These are phyloP conservation scores for Clarireedia sp. DNA, from an alignment of 2,329 filamentous ascomycete genomes.

Conservation along the genomic window DNA sequence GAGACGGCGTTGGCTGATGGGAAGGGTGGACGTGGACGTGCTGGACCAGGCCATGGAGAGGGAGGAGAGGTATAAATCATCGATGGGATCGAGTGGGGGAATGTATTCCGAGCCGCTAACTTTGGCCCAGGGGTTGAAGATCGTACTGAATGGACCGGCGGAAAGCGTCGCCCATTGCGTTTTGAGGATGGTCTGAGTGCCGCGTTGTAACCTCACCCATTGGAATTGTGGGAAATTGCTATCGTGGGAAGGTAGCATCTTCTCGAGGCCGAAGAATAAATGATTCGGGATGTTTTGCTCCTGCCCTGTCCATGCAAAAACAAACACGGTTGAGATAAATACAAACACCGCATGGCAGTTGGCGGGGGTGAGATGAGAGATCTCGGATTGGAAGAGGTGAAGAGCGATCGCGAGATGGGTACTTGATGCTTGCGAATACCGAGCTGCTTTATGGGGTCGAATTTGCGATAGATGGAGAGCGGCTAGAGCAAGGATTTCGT, in stretches of 20 bases:
- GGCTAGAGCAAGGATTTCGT: constrained; percentile 30
- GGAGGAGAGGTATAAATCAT: constrained; percentile 14
- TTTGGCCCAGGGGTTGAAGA: constrained; percentile 20
- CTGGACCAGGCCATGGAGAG: constrained; percentile 16
- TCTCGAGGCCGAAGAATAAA: constrained; percentile 30
- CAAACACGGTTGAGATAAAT: constrained; percentile 28
- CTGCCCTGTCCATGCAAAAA: constrained; percentile 29
- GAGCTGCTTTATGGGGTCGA: constrained; percentile 15
- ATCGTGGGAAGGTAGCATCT: constrained; percentile 6
- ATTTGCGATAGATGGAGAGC: constrained; percentile 32
- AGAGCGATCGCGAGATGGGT: constrained; percentile 28
- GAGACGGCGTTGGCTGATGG: constrained; percentile 3
- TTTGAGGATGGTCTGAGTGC: constrained; percentile 22
- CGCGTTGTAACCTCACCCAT: constrained; percentile 29
- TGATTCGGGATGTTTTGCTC: constrained; percentile 19
- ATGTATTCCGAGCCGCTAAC: constrained; percentile 13
- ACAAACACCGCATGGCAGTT: constrained; percentile 29
- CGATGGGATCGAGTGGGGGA: constrained; percentile 12
- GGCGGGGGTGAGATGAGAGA: constrained; percentile 39
- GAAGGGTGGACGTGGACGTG: neutral
- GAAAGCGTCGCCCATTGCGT: constrained; percentile 16
- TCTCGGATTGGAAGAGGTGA: constrained; percentile 27
- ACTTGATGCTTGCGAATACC: constrained; percentile 26
- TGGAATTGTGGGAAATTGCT: constrained; percentile 19
- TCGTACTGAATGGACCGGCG: constrained; percentile 20